These are phyloP conservation scores for Irpex sp. DNA, from an alignment of 1,284 basidiomycete genomes.

Conservation along the genomic window DNA sequence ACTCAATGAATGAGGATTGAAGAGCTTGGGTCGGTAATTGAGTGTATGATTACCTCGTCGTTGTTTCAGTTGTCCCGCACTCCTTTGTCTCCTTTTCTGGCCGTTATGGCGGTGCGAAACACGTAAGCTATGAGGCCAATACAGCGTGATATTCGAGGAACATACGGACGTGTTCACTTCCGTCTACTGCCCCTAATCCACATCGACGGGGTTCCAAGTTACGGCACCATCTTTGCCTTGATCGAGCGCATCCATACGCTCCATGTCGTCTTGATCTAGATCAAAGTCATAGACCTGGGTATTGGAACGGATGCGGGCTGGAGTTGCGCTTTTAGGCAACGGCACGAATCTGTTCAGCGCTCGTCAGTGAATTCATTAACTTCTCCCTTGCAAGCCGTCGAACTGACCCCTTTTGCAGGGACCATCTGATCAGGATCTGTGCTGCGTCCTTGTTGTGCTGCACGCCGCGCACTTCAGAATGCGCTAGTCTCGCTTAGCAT, in stretches of 20 bases:
- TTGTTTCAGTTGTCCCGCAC: background rate
- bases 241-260: constrained; percentile 44
- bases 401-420: constrained; percentile 49
- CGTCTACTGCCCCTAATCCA: constrained; percentile 13
- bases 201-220: constrained; percentile 50
- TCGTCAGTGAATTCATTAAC: background rate
- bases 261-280: constrained; percentile 48
- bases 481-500: background rate
- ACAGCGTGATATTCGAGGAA: background rate
- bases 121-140: background rate
- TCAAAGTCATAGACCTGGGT: constrained; percentile 51
- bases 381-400: background rate
- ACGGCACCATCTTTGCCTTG: constrained; percentile 42
- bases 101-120: background rate
- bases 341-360: constrained; percentile 38
- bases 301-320: constrained; percentile 50
- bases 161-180: background rate
- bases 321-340: constrained; percentile 53
- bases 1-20: constrained; percentile 51
- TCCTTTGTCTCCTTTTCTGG: background rate
- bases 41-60: background rate
- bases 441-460: constrained; percentile 45
- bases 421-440: constrained; percentile 70
- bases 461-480: background rate
- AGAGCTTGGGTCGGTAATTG: background rate